phyloP scores from a whole-genome alignment of 1,284 basidiomycete genomes.

The Papiliotrema nemorosa region DNA sequence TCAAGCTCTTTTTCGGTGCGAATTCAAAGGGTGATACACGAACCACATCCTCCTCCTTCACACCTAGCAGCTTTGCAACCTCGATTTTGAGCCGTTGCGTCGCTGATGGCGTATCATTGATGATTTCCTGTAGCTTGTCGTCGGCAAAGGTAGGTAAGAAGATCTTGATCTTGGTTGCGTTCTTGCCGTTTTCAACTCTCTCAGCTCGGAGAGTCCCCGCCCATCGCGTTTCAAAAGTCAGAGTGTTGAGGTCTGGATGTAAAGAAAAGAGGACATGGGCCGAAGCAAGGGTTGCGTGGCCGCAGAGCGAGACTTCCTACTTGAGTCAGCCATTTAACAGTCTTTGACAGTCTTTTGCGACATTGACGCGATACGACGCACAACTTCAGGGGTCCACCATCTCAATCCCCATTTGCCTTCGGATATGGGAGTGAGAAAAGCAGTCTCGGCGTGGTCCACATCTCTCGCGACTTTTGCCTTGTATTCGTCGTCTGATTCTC shows the following conservation, averaged over 20 bases:
- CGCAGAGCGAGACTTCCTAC: slow-evolving; percentile 41
- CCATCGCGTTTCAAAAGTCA: slow-evolving; percentile 31
- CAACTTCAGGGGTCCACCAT: slow-evolving; percentile 39
- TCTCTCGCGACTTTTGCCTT: slow-evolving; percentile 27
- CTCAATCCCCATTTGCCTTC: slow-evolving; percentile 30
- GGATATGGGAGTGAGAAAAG: slow-evolving; percentile 25
- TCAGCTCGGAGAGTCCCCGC: slow-evolving; percentile 21
- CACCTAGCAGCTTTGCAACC: background rate
- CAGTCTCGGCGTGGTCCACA: slow-evolving; percentile 40
- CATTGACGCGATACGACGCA: slow-evolving; percentile 11
- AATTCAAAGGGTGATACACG: slow-evolving; percentile 13
- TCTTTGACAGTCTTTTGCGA: background rate
- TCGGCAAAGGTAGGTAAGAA: background rate
- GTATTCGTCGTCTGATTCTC: slow-evolving; percentile 25
- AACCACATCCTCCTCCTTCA: slow-evolving; percentile 3
- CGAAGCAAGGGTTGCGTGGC: slow-evolving; percentile 40
- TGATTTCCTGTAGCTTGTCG: background rate
- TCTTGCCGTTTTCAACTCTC: background rate
- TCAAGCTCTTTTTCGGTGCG: slow-evolving; percentile 7
- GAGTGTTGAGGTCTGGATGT: slow-evolving; percentile 11
- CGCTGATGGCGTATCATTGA: background rate
- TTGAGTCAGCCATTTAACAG: too few species aligned
- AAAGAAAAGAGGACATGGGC: slow-evolving; percentile 28
- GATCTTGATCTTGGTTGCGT: slow-evolving; percentile 1
- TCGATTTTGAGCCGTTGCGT: background rate